Conservation (phyloP, 108 stramenopile genomes). For the Seminavis robusta region DNA sequence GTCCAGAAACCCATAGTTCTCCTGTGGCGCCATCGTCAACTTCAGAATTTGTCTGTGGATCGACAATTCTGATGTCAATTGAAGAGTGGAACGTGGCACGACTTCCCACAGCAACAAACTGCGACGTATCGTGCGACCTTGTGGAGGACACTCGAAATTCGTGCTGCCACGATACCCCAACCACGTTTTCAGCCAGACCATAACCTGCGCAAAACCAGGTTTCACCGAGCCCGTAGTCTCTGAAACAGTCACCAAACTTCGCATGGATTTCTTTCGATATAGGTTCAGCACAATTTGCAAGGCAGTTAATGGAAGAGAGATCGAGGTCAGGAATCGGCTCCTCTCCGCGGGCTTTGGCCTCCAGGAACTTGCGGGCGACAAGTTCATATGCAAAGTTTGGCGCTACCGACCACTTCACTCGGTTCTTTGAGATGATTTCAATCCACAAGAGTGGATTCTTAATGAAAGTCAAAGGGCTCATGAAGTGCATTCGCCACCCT, state of each 20-base stretch:
- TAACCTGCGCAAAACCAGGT: neutral
- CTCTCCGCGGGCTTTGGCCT: no score
- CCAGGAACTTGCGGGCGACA: conserved; percentile 34
- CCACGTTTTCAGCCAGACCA: no score
- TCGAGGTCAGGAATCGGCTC: conserved; percentile 15
- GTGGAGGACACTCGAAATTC: conserved; percentile 10
- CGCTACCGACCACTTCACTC: conserved; percentile 55
- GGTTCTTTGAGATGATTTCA: conserved; percentile 3
- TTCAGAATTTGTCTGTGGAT: conserved; percentile 1
- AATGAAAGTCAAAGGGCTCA: conserved; percentile 50
- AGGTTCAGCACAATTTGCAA: conserved; percentile 65
- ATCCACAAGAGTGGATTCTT: conserved; percentile 54
- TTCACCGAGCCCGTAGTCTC: conserved; percentile 16
- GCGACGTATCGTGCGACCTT: neutral
- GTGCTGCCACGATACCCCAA: neutral
- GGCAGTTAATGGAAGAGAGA: conserved; percentile 37
- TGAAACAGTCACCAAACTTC: conserved; percentile 30
- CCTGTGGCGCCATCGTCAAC: no score
- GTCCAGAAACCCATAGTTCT: conserved; percentile 46
- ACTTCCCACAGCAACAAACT: no score
- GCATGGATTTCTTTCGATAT: conserved; percentile 20
- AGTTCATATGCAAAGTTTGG: conserved; percentile 70
- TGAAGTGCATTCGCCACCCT: conserved; percentile 56
- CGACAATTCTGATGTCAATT: conserved; percentile 9
- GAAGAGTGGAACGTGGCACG: neutral